Percentiles rank a stretch among this genome's conserved stretches.
Conservation (phyloP, 2,329 filamentous ascomycete genomes). For the Colletotrichum sp. region DNA sequence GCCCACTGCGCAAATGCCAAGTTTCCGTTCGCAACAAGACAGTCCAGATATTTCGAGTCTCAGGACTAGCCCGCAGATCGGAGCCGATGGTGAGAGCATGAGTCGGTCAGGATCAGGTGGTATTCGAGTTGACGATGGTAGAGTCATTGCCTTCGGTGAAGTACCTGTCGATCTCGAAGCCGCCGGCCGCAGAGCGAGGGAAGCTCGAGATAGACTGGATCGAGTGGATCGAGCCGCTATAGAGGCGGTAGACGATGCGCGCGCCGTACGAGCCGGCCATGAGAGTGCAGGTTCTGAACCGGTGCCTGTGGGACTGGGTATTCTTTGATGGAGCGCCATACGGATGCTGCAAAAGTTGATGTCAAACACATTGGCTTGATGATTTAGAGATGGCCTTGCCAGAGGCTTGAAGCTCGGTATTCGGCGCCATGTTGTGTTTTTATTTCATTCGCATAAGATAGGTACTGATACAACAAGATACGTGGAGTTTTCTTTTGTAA, state of each 20-base stretch:
- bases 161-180: slow-evolving; percentile 1
- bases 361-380: neutral
- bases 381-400: neutral
- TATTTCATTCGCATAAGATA: neutral
- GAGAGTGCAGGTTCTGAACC: neutral
- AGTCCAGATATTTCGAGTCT: neutral
- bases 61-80: neutral
- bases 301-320: neutral
- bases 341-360: neutral
- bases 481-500: neutral
- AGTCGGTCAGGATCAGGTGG: slow-evolving; percentile 16
- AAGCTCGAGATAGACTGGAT: neutral
- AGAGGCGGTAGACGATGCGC: neutral
- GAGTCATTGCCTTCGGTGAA: slow-evolving; percentile 17
- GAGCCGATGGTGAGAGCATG: slow-evolving; percentile 2
- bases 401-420: neutral
- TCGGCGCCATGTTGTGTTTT: neutral
- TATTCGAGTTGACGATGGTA: slow-evolving; percentile 6
- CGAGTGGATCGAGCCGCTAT: neutral
- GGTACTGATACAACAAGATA: neutral
- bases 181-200: neutral
- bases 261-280: neutral
- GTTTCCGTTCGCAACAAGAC: neutral
- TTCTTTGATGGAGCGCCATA: neutral
- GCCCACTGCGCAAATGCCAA: neutral